These are phyloP conservation scores for Scedosporium apiospermum DNA, from an alignment of 2,329 filamentous ascomycete genomes.

Conservation along the genomic window DNA sequence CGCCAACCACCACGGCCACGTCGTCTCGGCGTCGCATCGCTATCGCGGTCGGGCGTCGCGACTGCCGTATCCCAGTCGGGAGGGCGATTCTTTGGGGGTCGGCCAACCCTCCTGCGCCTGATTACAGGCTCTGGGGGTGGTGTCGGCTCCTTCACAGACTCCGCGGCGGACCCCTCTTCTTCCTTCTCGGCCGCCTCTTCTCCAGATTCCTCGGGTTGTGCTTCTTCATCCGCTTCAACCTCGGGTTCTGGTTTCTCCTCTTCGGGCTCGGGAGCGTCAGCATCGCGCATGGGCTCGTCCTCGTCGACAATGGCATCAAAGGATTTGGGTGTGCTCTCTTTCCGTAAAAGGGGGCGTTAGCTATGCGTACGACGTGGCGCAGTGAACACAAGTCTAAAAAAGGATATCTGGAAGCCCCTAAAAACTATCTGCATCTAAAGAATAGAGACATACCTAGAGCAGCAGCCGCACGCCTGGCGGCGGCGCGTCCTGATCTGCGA, in stretches of 20 bases:
- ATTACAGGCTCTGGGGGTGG: constrained; percentile 51
- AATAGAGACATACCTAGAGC: constrained; percentile 35
- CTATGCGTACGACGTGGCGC: constrained; percentile 1
- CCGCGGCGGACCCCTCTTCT: constrained; percentile 22
- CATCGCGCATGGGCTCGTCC: constrained; percentile 29
- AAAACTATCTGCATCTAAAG: constrained; percentile 1
- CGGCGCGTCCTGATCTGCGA: constrained; percentile 42
- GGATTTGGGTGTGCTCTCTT: constrained; percentile 33
- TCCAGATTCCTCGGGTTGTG: constrained; percentile 20
- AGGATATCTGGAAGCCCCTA: background rate
- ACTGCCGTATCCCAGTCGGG: constrained; percentile 65
- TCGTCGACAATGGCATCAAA: constrained; percentile 27
- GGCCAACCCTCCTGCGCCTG: constrained; percentile 69
- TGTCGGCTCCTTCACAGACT: constrained; percentile 39
- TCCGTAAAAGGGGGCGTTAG: constrained; percentile 17
- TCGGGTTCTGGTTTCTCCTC: constrained; percentile 11
- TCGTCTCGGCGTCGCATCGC: constrained; percentile 44
- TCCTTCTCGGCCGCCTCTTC: constrained; percentile 26
- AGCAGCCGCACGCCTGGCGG: constrained; percentile 42
- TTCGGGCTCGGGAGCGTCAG: constrained; percentile 15
- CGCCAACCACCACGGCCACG: constrained; percentile 64
- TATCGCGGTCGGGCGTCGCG: constrained; percentile 44
- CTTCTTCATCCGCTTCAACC: constrained; percentile 16
- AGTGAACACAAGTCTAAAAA: constrained; percentile 2
- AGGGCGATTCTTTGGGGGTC: constrained; percentile 76